Evolutionary conservation across 768 basidiomycete genomes (phyloP).

Genomic region (Filobasidium floriforme): DNA sequence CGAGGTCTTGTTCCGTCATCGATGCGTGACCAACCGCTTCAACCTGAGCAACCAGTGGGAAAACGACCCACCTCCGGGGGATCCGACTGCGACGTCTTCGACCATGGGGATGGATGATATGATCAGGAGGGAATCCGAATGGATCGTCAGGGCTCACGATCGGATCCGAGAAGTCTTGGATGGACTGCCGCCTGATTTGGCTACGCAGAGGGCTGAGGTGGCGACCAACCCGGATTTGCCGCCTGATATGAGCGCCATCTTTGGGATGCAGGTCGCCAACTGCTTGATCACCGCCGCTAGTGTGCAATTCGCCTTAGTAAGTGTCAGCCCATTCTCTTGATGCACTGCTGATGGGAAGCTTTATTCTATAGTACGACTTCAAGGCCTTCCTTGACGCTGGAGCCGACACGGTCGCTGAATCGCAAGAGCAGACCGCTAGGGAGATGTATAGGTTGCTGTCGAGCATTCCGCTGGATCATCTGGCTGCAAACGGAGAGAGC

Average conservation of each 20-base stretch:
- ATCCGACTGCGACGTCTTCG: not conserved
- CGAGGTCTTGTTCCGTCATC: conserved; percentile 31
- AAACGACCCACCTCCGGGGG: conserved; percentile 1
- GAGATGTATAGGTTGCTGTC: conserved; percentile 30
- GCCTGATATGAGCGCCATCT: conserved; percentile 21
- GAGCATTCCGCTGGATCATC: conserved; percentile 32
- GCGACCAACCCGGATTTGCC: conserved; percentile 1
- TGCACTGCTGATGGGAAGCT: not conserved
- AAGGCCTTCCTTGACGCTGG: conserved; percentile 25
- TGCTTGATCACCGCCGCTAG: conserved; percentile 32
- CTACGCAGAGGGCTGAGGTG: not conserved
- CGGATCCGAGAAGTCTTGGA: conserved; percentile 12
- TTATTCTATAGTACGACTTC: conserved; percentile 28
- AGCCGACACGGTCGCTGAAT: conserved; percentile 25
- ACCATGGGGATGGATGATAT: conserved; percentile 19
- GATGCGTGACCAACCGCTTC: conserved; percentile 21
- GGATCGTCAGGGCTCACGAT: conserved; percentile 15
- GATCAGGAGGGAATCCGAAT: conserved; percentile 2
- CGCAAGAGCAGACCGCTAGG: conserved; percentile 25
- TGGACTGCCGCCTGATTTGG: conserved; percentile 11
- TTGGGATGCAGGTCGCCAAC: conserved; percentile 34
- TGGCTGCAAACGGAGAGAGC: conserved; percentile 35
- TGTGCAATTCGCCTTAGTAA: conserved; percentile 32
- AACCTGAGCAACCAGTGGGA: conserved; percentile 5
- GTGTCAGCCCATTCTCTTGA: conserved; percentile 7